Base-by-base conservation (phyloP, 768 basidiomycete species). In the Hydnum rufescens region DNA sequence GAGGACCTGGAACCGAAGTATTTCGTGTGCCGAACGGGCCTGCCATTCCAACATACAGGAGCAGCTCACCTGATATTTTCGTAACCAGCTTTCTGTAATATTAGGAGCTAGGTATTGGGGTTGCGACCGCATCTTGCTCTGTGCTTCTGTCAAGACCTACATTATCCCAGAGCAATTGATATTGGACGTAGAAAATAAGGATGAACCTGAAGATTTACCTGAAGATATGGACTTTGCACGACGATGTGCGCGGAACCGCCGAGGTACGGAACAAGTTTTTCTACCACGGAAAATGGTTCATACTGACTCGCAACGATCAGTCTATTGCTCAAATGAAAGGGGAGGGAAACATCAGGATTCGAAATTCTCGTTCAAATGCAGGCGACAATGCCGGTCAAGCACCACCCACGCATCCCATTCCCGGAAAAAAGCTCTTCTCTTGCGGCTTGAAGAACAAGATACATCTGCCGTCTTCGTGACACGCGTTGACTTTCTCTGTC, bases 61-160 rank as follows among this genome's bases (percentile, higher is more conserved):
- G n/a, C n/a, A n/a, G n/a, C n/a, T n/a, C 54, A 77, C 76, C 64
- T 97, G 93, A 67, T 97, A 99, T 57, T 76, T 74, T 28, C 93
- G 76, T 39, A 87, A 64, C 82, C 85, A 96, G 6, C 76, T 71
- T 65, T 97, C 93, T 2, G 84, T 82, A 29, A 97, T 67, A 16
- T 73, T 78, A 4, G 88, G 81, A 30, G 77, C 78, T 6, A 97
- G 69, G 64, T 77, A 92, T 55, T 72, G 65, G 5, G 82, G 76
- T 36, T 72, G 61, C 25, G 72, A 66, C 46, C 85, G 76, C 59
- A 96, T 65, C 57, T 74, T 78, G 30, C 70, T 69, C 60, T 93
- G 82, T 3, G 84, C 69, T 32, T 87, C 78, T 4, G 82, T 70
- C n/a, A 97, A 69, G 49, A 83, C 69, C 81, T 89, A n/a, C n/a